phyloP scores from a whole-genome alignment of 1,284 basidiomycete species.

The Jaminaea rosea region DNA sequence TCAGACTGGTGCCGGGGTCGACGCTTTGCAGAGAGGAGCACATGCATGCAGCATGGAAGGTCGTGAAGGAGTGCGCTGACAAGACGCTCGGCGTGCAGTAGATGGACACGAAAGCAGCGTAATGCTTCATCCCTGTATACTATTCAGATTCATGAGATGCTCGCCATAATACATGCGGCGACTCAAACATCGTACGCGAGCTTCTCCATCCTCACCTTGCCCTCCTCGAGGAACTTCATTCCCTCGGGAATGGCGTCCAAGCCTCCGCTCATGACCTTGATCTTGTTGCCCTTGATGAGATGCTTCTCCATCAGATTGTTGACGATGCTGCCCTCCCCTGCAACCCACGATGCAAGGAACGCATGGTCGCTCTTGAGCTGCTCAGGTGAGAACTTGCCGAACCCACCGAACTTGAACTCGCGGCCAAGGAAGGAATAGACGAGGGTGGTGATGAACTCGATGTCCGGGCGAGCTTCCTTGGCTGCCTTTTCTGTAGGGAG shows the following conservation, averaged over 20 bases:
- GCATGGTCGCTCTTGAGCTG: slow-evolving; percentile 13
- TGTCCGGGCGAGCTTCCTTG: slow-evolving; percentile 22
- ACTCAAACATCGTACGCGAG: slow-evolving; percentile 15
- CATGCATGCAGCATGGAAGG: slow-evolving; percentile 18
- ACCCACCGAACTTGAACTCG: not conserved
- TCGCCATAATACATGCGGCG: not conserved
- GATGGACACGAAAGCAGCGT: not conserved
- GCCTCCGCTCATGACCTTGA: slow-evolving; percentile 27
- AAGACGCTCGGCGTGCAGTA: slow-evolving; percentile 2
- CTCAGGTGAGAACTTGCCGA: not conserved
- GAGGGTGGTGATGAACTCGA: slow-evolving; percentile 31
- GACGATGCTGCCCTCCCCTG: slow-evolving; percentile 15
- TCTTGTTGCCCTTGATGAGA: slow-evolving; percentile 28
- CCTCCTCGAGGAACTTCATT: slow-evolving; percentile 28
- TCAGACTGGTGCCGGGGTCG: slow-evolving; percentile 33
- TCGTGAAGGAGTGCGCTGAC: slow-evolving; percentile 13
- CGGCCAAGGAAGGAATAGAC: not conserved
- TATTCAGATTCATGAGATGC: not conserved
- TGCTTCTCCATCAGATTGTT: slow-evolving; percentile 21
- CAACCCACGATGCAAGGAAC: slow-evolving; percentile 9
- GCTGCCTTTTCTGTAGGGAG: slow-evolving; percentile 35
- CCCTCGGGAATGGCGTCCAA: slow-evolving; percentile 22
- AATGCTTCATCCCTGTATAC: too few relatives aligned
- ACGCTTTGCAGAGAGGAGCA: slow-evolving; percentile 22
- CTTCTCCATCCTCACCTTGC: slow-evolving; percentile 37